Base-by-base conservation (phyloP, 2,329 filamentous ascomycete species). In the Trichothecium roseum region DNA sequence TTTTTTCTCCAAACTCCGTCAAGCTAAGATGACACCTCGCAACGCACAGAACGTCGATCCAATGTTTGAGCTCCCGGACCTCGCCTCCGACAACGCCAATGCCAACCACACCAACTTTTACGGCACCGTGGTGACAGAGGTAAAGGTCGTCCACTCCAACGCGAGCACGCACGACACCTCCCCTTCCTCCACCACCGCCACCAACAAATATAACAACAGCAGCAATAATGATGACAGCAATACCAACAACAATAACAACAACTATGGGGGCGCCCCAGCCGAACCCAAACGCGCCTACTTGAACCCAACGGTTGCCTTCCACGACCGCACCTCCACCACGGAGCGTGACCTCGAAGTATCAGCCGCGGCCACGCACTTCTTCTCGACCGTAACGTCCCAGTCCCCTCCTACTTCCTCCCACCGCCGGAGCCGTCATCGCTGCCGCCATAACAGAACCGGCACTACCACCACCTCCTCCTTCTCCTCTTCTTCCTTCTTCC, bases 111-210 rank as follows among this genome's bases (percentile, higher is more conserved):
- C n/a, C 20, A 24, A 24, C 20, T 62, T 56, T 41, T 70, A 71
- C 34, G 66, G 61, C 13, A 72, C 64, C 5, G 66, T 69, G n/a
- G 64, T 67, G 3, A 72, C 67, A 5, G 67, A 72, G 41, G 65
- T 73, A 2, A 60, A 68, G 30, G 57, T 71, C 35, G 59, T 54
- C 2, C 55, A 54, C 39, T 53, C 54, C 5, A 42, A 44, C 2
- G 40, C 48, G 18, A 39, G 50, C 17, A 20, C 55, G 10, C 22
- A 30, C 10, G 10, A 24, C 20, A 18, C 4, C 15, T 12, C 8
- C 48, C 40, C 28, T 32, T 40, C 12, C 30, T 46, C 3, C 40
- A 51, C 4, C n/a, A n/a, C n/a, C n/a, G n/a, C n/a, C n/a, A n/a
- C n/a, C n/a, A n/a, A n/a, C n/a, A n/a, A n/a, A n/a, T n/a, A n/a